Conservation (phyloP, 2,329 filamentous ascomycete genomes). For the Sarocladium kiliense region DNA sequence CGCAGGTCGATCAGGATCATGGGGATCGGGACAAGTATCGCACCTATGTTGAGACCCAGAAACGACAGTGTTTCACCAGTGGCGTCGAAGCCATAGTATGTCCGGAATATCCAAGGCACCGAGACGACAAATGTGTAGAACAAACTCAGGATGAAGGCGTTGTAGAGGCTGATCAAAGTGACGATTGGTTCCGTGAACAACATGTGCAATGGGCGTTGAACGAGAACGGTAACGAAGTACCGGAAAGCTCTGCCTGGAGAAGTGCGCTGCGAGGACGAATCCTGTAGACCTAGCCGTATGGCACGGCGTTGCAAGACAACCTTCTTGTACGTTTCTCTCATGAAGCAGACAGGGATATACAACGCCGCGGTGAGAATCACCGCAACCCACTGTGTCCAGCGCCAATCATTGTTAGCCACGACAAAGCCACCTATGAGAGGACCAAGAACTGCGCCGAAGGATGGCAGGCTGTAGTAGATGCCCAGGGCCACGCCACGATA, state of each 20-base stretch:
- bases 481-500: conserved; percentile 54
- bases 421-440: conserved; percentile 66
- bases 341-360: conserved; percentile 52
- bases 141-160: conserved; percentile 56
- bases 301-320: conserved; percentile 44
- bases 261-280: conserved; percentile 20
- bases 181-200: conserved; percentile 69
- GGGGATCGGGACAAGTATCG: conserved; percentile 41
- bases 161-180: conserved; percentile 58
- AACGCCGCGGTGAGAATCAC: conserved; percentile 41
- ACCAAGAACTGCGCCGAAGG: conserved; percentile 58
- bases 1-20: conserved; percentile 44
- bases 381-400: conserved; percentile 43
- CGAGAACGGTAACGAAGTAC: conserved; percentile 35
- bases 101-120: conserved; percentile 62
- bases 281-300: conserved; percentile 28
- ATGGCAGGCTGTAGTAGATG: conserved; percentile 60
- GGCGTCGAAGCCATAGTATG: conserved; percentile 49
- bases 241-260: conserved; percentile 19
- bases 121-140: conserved; percentile 57
- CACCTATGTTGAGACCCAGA: conserved; percentile 63
- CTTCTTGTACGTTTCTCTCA: conserved; percentile 59
- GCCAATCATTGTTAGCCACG: conserved; percentile 59
- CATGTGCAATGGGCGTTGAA: conserved; percentile 61
- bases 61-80: conserved; percentile 61